Evolutionary conservation across 305 asterid genomes (phyloP), one percentile per base, ranked within the genome.

Genomic region (Fraxinus platypoda): DNA sequence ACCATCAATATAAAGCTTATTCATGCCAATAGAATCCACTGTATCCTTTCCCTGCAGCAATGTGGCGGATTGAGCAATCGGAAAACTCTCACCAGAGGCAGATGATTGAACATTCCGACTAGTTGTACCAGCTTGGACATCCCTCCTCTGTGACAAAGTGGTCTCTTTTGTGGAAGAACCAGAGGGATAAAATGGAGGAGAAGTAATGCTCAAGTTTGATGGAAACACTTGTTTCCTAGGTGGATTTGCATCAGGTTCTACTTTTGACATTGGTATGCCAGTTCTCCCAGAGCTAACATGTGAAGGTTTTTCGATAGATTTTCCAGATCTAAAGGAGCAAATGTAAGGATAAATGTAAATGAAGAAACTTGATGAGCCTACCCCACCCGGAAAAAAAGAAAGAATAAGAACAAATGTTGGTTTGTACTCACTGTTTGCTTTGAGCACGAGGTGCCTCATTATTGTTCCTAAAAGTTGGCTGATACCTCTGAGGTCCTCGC

Each of bases 151-250:
- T 8, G 94, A 83, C 62, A 79, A 74, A 78, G 85, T 82, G 64
- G 35, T 85, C 25, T 92, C 98, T 87, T 88, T 94, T 8, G 92
- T 57, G 43, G 99, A 91, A 77, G 98, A 88, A 81, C 94, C 91
- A 86, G 97, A 91, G 76, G 99, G 99, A 88, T 97, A 97, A 90
- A 94, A 97, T 81, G 99, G 99, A 80, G 99, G 99, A 82, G 99
- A 97, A 81, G 99, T 97, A 79, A 91, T 90, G 91, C 86, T 94
- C 88, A 97, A 87, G 87, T 88, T 92, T 80, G 99, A 97, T 21
- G 93, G 97, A 66, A 94, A 85, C 73, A 41, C 90, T 77, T 94
- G 93, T 83, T 90, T 93, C 70, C 86, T 87, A 76, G 95, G 91
- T 72, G 82, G 84, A 80, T 76, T 87, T 57, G 81, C 78, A 79